Base-by-base conservation (phyloP, 371 early-diverging fungal genomes). In the Phascolomyces articulosus region DNA sequence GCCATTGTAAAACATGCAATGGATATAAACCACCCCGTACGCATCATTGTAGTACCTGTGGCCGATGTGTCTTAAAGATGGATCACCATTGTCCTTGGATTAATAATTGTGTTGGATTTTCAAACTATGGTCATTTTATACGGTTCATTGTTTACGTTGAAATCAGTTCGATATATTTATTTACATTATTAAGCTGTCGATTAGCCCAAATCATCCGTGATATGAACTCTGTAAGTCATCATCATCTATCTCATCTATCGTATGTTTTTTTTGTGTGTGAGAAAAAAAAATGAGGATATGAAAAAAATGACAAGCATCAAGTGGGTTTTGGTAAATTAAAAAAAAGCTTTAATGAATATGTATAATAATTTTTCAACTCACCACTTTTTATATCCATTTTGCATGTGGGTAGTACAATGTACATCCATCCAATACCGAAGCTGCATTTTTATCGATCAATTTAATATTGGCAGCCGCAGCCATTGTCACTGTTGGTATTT, bases 21-120 rank as follows among this genome's bases (percentile, higher is more conserved):
- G 79, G 68, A 11, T 90, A 83, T 67, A 95, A 95, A 71, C 95
- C 95, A 23, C 92, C 93, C 11, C 82, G 95, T 29, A 72, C 91
- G 1, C 94, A 94, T 77, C 95, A 95, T 71, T 95, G 95, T 71
- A 80, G 89, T 16, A 72, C 79, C 24, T 95, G 95, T 73, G 80
- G 87, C 40, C 80, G 85, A 61, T 95, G 95, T 77, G 90, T 95
- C 21, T 81, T 94, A 31, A 94, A 94, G 73, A 93, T 94, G 94
- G 95, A 95, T 63, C 95, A 95, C 65, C 98, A 98, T 69, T 98
- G 98, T 76, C 96, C 96, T 2, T 99, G 98, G 94, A 88, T 98
- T 54, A 96, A 97, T 79, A 97, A 95, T 74, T 98, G 98, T 80
- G 92, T 98, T 38, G 98, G 98, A 7, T 90, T 91, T 66, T 64